Evolutionary conservation across 2,329 filamentous ascomycete species (phyloP), one percentile per base, ranked within the genome.

Genomic region (Colletotrichum sp.): DNA sequence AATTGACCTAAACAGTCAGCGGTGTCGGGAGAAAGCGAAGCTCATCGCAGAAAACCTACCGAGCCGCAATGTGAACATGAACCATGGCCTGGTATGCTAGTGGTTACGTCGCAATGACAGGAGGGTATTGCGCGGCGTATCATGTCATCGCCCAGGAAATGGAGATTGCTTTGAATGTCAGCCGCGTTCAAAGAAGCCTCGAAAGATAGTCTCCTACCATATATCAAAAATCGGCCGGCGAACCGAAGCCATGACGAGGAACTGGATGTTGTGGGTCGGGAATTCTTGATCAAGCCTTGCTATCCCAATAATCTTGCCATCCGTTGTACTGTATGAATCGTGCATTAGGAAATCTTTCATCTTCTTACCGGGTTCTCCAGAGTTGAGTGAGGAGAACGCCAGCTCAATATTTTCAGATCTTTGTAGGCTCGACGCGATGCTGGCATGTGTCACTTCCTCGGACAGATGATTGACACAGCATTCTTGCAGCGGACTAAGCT

Each of bases 331-430:
- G 5, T 4, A 9, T n/a, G 38, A 18, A n/a, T n/a, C 9, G 3
- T 0, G 38, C 18, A 48, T n/a, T 6, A 48, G 18, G 2, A 12
- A n/a, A 12, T 48, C 38, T 0, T n/a, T 6, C 38, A 48, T 48
- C 9, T n/a, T 48, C 38, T 48, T 48, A 3, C 0, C 38, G 0
- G 38, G 18, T 3, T 48, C 38, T 1, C 0, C 3, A 4, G 38
- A 48, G 5, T 48, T 48, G 9, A 48, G 38, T 18, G 18, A 1
- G 4, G 18, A n/a, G 1, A 48, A 48, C 5, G 38, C 38, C 18
- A 48, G 9, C 18, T 48, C 38, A 3, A 48, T 48, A 4, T 48
- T 48, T 12, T 48, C 38, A n/a, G 9, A 12, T 12, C 38, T 2
- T n/a, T 48, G 38, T 16, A 48, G 18, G 38, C 38, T 48, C 9